Evolutionary conservation across 768 basidiomycete species (phyloP).

Genomic region (Suillus fuscotomentosus): DNA sequence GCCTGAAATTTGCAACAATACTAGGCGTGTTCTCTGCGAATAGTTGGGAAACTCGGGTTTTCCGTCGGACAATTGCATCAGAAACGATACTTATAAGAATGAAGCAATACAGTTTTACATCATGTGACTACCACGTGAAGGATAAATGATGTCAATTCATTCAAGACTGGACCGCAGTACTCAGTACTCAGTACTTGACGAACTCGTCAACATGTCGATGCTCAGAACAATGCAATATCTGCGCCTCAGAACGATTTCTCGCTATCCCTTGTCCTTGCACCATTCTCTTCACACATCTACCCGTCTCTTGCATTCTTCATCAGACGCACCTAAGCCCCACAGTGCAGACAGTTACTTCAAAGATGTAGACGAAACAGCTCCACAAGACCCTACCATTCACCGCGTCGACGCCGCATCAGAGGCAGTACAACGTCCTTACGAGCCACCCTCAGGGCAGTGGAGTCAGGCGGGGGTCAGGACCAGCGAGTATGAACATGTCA

Average conservation of each 20-base stretch:
- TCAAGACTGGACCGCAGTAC: neutral
- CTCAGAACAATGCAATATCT: neutral
- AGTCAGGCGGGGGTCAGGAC: conserved; percentile 40
- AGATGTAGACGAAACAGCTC: conserved; percentile 45
- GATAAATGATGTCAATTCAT: neutral
- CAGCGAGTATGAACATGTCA: conserved; percentile 24
- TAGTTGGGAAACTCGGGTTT: neutral
- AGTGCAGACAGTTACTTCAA: conserved; percentile 45
- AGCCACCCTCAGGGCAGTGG: conserved; percentile 46
- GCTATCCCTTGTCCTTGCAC: neutral
- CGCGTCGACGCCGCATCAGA: conserved; percentile 46
- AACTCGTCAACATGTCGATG: neutral
- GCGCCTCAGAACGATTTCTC: neutral
- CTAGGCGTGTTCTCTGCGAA: neutral
- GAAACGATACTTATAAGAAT: neutral
- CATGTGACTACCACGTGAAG: neutral
- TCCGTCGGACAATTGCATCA: neutral
- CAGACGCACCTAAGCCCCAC: conserved; percentile 18
- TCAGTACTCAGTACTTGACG: neutral
- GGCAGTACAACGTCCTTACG: conserved; percentile 46
- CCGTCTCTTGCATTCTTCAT: neutral
- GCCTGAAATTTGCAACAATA: neutral
- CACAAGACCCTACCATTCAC: conserved; percentile 40
- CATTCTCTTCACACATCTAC: neutral
- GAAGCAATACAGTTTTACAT: neutral